Evolutionary conservation across 129 eudicot species (phyloP).

Genomic region (Centrapalus pauciflorus): DNA sequence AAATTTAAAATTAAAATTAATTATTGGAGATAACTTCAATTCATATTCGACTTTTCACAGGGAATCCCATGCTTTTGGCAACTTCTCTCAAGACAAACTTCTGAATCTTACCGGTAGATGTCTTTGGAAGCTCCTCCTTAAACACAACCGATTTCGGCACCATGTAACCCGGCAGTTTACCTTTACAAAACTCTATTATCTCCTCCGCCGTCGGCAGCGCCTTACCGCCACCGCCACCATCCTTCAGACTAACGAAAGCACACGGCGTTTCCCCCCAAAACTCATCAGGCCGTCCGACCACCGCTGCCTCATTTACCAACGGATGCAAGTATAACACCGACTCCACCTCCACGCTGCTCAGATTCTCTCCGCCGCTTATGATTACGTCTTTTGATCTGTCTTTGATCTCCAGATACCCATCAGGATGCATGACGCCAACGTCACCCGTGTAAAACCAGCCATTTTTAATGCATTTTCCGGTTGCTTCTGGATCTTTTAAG

Average conservation of each 20-base stretch:
- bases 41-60: constrained; percentile 27
- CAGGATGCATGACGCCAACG: constrained; percentile 78
- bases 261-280: constrained; percentile 94
- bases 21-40: background rate
- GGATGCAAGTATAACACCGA: constrained; percentile 67
- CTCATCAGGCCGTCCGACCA: constrained; percentile 74
- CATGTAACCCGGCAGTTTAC: constrained; percentile 63
- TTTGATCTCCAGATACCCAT: constrained; percentile 79
- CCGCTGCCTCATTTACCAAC: constrained; percentile 69
- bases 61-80: constrained; percentile 49
- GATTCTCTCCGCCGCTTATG: constrained; percentile 78
- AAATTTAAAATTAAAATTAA: too few relatives aligned
- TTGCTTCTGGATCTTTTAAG: constrained; percentile 62
- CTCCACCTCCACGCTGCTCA: constrained; percentile 89
- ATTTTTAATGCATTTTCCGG: constrained; percentile 45
- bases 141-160: constrained; percentile 77
- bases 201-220: constrained; percentile 35
- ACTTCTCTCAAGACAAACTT: constrained; percentile 57
- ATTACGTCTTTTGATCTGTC: constrained; percentile 83
- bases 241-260: constrained; percentile 68
- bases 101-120: constrained; percentile 80
- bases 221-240: background rate
- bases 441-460: constrained; percentile 93
- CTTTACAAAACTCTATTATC: constrained; percentile 49
- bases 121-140: constrained; percentile 61